Evolutionary conservation across 495 filamentous ascomycete species (phyloP), one percentile per base, ranked within the genome.

Genomic region (Sporormia fimetaria): DNA sequence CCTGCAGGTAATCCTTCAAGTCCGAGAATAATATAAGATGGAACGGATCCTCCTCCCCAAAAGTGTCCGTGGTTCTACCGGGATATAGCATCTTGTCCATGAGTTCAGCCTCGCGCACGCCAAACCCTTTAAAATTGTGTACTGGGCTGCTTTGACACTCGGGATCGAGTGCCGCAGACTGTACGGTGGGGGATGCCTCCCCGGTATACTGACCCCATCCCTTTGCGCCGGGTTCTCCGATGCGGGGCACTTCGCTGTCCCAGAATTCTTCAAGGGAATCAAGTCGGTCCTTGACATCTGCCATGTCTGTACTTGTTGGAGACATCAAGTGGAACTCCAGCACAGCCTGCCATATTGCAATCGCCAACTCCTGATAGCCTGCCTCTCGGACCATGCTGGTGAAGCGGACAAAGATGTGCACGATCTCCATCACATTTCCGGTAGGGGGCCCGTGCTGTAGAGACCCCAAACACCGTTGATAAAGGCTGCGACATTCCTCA

Each of bases 301-400:
- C 45, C 28, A 6, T 47, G 30, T 20, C 45, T 22, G 2, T 48
- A 4, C 41, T 18, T 6, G 32, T 28, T 3, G 78, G 78, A 12
- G 60, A 63, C 35, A 76, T 74, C 40, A 83, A 77, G 23, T 73
- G 71, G 32, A 83, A 67, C 56, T 96, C 90, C 3, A 96, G 64
- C 4, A 81, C 51, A 6, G 73, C 80, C 57, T 98, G 90, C 84
- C 92, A 94, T 8, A 81, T 66, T 12, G 79, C 85, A 1, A 81
- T 64, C 3, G 82, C 76, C 25, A 79, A 63, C 55, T 96, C 90
- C n/a, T 65, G 54, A 55, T 78, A 90, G 0, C 90, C 90, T 21
- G 84, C 67, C 57, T 95, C 84, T 15, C 71, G 66, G 37, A 90
- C 69, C 50, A 88, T 79, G 4, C 76, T 57, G 0, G 84, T 85